Base-by-base conservation (phyloP, 2,329 filamentous ascomycete genomes). In the Botryosphaeria dothidea region DNA sequence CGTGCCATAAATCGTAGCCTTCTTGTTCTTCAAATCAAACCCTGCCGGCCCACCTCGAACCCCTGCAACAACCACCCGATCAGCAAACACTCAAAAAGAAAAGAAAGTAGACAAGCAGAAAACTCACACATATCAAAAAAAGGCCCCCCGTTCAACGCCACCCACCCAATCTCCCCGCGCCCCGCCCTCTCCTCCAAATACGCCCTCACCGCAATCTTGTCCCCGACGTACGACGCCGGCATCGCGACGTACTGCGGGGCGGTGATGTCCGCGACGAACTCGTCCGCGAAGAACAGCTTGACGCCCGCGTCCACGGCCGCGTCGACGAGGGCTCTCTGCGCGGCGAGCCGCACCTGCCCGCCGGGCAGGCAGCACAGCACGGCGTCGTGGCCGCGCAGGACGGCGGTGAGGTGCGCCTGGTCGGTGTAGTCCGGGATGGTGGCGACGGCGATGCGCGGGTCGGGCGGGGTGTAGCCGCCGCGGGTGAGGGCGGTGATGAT, bases 301-400 rank as follows among this genome's bases (percentile, higher is more conserved):
- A 81, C 79, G 7, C 76, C 75, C 5, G 78, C 78, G 19, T 74
- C 72, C 46, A 79, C 67, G n/a, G 75, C 71, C 21, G 79, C 80
- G 54, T 81, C 74, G 46, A 82, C 71, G 34, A 82, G 54, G 3
- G 8, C 13, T 25, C 41, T 58, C 38, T 58, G 54, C 23, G 54
- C 8, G 17, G 1, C 54, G 7, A 43, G 31, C 3, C 23, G 11
- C 6, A 21, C 38, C 25, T 45, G 54, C 4, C 54, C 54, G 23
- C 54, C 54, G 1, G 54, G 54, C 1, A 58, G 21, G 25, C 21
- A 23, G 25, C 38, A 58, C 0, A 58, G 25, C 8, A 58, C 54
- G 2, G 54, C 54, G 25, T 58, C 38, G n/a, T 58, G 54, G 3
- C 25, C 25, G 4, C 8, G 21, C 25, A 58, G 25, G 1, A 38